Conservation (phyloP, 2,329 filamentous ascomycete species). For the Mollisia scopiformis region DNA sequence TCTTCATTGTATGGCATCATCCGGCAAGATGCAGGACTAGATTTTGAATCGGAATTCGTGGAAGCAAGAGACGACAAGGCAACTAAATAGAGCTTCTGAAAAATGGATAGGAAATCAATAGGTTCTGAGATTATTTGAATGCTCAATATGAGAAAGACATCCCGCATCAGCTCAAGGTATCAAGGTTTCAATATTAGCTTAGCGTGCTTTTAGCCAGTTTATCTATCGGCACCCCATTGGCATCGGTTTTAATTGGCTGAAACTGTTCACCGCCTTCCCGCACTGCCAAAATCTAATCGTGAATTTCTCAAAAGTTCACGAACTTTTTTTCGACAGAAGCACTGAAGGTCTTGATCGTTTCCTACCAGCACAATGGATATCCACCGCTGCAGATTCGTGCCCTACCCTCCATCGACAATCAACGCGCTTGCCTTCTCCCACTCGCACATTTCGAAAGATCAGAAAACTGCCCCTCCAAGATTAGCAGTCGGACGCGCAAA, state of each 20-base stretch:
- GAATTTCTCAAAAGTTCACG: conserved; percentile 14
- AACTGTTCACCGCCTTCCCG: neutral
- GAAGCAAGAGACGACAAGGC: conserved; percentile 17
- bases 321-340: conserved; percentile 16
- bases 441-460: conserved; percentile 54
- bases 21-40: conserved; percentile 44
- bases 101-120: too few species aligned
- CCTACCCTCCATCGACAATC: conserved; percentile 88
- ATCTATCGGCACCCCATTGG: neutral
- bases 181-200: too few species aligned
- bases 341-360: conserved; percentile 4
- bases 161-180: too few species aligned
- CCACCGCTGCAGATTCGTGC: conserved; percentile 95
- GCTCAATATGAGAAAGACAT: too few species aligned
- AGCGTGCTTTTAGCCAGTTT: neutral
- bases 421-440: conserved; percentile 95
- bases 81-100: neutral
- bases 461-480: conserved; percentile 64
- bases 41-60: conserved; percentile 46
- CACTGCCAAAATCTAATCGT: conserved; percentile 7
- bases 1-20: conserved; percentile 54
- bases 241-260: neutral
- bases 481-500: conserved; percentile 91
- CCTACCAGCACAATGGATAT: conserved; percentile 74
- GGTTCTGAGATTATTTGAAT: too few species aligned